Base-by-base conservation (phyloP, 352 stramenopile species). In the Phytophthora cryptogea region DNA sequence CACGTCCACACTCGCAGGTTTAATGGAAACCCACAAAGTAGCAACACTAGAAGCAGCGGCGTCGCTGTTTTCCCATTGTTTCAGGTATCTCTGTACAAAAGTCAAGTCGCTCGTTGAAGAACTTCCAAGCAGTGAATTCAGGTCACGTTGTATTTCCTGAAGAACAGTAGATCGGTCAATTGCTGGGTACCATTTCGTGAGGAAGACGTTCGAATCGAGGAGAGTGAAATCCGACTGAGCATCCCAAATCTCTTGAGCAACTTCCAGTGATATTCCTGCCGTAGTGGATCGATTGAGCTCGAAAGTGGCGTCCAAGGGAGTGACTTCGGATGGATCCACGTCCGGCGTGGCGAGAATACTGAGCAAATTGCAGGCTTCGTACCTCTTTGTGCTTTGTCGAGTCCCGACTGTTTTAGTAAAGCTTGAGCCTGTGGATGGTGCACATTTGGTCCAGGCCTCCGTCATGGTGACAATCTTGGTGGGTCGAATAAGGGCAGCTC, bases 361-460 rank as follows among this genome's bases (percentile, higher is more conserved):
- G 2, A 90, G 39, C 30, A 90, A 69, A 36, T 88, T 90, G 45
- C 80, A 90, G 2, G 78, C 68, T 17, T 72, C 54, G 26, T 66
- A 85, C 31, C 70, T 39, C 23, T 77, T 80, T 0, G 40, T 43
- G 16, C 63, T 82, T 11, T 67, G 66, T 30, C 64, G 50, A 11
- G 60, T 76, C n/a, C 47, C 26, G 4, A 66, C 55, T 1, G 56
- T 78, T 32, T 77, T 41, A 14, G 47, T 80, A 23, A 74, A 73
- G n/a, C 42, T 47, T 26, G 55, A 63, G 0, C 57, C 10, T 4
- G 41, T 33, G 8, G 74, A 32, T 10, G 13, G 14, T 20, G 33
- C 2, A 33, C 80, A 90, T 8, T 27, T 46, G 5, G 65, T 73
- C 72, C 74, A 78, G 5, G 43, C 66, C 36, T 88, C 78, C 5